phyloP scores from a whole-genome alignment of 2,329 filamentous ascomycete species.

The Paecilomyces fulvus region DNA sequence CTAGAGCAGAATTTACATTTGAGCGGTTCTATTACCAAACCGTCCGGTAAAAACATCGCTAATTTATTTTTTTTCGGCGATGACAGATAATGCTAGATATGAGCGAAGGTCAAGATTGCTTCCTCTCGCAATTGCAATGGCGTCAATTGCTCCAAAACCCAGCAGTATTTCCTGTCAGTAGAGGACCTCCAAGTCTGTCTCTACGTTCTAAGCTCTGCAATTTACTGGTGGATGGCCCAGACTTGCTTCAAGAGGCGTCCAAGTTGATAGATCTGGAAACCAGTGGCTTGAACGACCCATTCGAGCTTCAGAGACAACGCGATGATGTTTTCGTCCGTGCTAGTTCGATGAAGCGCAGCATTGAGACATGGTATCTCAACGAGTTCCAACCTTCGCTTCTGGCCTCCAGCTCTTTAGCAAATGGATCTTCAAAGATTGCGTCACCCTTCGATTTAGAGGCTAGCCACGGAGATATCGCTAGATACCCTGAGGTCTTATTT shows the following conservation, averaged over 20 bases:
- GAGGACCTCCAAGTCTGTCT: constrained; percentile 3
- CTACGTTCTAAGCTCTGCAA: constrained; percentile 8
- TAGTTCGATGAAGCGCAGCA: neutral
- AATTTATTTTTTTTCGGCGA: neutral
- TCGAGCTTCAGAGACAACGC: neutral
- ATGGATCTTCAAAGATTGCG: neutral
- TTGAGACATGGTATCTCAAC: neutral
- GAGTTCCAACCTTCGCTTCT: constrained; percentile 3
- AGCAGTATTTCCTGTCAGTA: neutral
- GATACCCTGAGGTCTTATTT: constrained; percentile 1
- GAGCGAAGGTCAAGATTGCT: constrained; percentile 4
- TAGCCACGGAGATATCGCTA: neutral
- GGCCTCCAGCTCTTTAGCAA: neutral
- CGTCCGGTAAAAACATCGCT: neutral
- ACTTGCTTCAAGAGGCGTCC: constrained; percentile 3
- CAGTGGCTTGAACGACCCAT: neutral
- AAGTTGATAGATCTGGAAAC: neutral
- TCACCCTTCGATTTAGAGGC: neutral
- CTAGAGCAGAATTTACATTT: neutral
- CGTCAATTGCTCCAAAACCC: constrained; percentile 1
- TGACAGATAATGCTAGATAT: constrained; percentile 3
- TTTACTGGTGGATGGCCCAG: constrained; percentile 7
- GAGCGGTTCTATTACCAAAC: neutral
- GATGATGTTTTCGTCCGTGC: neutral
- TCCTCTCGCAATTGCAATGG: constrained; percentile 6